These are phyloP conservation scores for Pecoramyces ruminantium DNA, from an alignment of 192 early-diverging fungal genomes.

Conservation along the genomic window DNA sequence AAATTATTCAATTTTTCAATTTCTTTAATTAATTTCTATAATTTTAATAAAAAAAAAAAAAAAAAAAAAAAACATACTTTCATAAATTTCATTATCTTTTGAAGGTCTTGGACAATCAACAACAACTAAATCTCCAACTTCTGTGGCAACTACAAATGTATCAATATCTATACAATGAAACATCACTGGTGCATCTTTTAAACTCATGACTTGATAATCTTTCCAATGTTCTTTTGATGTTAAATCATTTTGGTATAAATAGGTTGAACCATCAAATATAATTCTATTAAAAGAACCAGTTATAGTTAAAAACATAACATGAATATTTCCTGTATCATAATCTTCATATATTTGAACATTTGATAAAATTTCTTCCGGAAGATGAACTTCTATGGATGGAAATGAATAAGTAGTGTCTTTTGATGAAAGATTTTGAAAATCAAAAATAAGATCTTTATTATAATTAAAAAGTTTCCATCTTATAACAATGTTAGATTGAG, in stretches of 20 bases:
- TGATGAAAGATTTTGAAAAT: background rate
- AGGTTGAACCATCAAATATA: background rate
- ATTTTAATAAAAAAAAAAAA: background rate
- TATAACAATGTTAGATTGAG: background rate
- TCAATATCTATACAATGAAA: background rate
- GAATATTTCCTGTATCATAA: background rate
- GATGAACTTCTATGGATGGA: background rate
- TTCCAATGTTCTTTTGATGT: background rate
- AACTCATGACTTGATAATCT: background rate
- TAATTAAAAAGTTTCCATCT: background rate
- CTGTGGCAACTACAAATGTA: background rate
- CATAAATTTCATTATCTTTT: background rate
- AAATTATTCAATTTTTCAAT: too few relatives aligned
- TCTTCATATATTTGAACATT: background rate
- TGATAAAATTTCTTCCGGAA: background rate
- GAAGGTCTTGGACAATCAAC: background rate
- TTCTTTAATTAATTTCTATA: too few relatives aligned
- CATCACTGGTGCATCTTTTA: background rate
- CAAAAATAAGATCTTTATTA: background rate
- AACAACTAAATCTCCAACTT: background rate
- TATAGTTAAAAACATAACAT: background rate
- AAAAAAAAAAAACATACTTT: background rate
- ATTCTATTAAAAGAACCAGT: background rate
- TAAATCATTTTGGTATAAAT: background rate
- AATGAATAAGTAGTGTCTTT: background rate